Percentiles rank a stretch among this genome's conserved stretches.
These are phyloP conservation scores for Musa troglodytarum DNA, from an alignment of 176 grass and related monocot species.

Conservation along the genomic window DNA sequence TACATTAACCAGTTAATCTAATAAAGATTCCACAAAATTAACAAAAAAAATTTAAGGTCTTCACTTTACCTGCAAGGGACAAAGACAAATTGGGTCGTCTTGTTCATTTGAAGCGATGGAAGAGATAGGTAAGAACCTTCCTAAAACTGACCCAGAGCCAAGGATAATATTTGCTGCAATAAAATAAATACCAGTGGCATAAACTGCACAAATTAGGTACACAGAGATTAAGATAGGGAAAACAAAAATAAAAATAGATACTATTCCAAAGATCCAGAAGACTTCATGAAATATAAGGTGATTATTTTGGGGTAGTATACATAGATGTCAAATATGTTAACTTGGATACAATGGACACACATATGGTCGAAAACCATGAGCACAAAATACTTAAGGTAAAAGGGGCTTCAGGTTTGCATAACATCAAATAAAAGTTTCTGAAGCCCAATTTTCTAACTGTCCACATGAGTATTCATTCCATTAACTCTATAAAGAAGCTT, in stretches of 20 bases:
- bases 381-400: no score
- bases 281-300: no score
- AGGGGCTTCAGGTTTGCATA: no score
- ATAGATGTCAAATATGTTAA: no score
- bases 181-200: background rate
- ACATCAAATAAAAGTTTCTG: no score
- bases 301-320: no score
- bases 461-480: no score
- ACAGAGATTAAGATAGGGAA: background rate
- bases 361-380: no score
- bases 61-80: conserved; percentile 41
- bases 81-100: conserved; percentile 30
- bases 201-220: background rate
- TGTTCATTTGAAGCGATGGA: conserved; percentile 24
- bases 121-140: conserved; percentile 35
- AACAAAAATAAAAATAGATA: background rate
- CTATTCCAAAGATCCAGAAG: no score
- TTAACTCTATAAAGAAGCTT: no score
- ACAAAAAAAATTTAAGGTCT: background rate
- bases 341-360: no score
- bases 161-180: conserved; percentile 44
- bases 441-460: no score
- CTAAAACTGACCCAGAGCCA: conserved; percentile 35
- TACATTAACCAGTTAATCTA: background rate
- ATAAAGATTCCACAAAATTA: conserved; percentile 18